Evolutionary conservation across 2,329 filamentous ascomycete genomes (phyloP), one percentile per base, ranked within the genome.

Genomic region (Clarireedia hainanense): DNA sequence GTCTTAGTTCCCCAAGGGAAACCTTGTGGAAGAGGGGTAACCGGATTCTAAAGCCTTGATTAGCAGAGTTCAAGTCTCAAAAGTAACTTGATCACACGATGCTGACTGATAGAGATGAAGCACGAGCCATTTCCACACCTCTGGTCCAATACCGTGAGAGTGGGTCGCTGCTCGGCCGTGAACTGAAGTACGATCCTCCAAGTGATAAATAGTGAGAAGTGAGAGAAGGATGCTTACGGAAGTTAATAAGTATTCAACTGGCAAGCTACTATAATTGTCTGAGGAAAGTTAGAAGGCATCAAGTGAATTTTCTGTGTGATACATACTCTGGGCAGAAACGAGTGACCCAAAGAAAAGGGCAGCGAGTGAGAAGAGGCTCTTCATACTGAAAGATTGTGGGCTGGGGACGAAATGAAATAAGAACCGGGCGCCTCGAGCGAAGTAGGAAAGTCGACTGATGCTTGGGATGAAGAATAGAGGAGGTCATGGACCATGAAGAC

Each of bases 1-100:
- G 72, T 73, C 45, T 69, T 68, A 3, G 62, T 65, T 36, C 76
- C 79, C 80, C 80, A 83, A 4, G 80, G 80, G 49, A 64, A 73
- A 3, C 76, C 76, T 58, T 77, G 72, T 0, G 75, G 75, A 6
- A 76, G 65, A 17, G 77, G 75, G 36, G 61, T 46, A 43, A 27
- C 42, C 12, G 49, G 48, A 52, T 42, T 30, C 36, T 50, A 50
- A 23, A 20, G 15, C 17, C 37, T 40, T 39, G 5, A 5, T 20
- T 34, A 34, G 30, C 30, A 34, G 30, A 12, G 30, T 34, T 34
- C 30, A 4, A 12, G 12, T 4, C 10, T 34, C 30, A 34, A 12
- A 9, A 12, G 30, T 4, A 12, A 9, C 30, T 12, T 34, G 30
- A 12, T 12, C 9, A 9, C 30, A 34, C 9, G 14, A 34, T 5